Evolutionary conservation across 202 grass and related monocot species (phyloP).

Genomic region (Zizania palustris): DNA sequence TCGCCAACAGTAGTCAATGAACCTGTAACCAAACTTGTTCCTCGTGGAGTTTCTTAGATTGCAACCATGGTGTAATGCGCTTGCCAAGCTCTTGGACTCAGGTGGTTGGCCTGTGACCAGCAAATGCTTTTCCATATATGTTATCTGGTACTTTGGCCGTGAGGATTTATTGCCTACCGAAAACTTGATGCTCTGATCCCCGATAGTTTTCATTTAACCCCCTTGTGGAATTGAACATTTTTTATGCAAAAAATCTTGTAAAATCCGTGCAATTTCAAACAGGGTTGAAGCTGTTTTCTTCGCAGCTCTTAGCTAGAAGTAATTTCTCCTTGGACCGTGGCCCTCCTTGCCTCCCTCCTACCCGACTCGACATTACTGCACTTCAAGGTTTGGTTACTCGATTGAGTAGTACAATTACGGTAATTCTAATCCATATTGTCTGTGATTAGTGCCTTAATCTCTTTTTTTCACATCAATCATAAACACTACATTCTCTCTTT

Average conservation of each 20-base stretch:
- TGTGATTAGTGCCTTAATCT: too few species aligned
- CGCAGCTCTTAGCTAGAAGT: neutral
- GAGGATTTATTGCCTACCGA: neutral
- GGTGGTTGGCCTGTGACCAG: neutral
- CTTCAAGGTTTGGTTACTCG: too few species aligned
- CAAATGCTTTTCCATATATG: neutral
- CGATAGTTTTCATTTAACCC: neutral
- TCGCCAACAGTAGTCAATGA: neutral
- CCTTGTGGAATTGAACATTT: neutral
- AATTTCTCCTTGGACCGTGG: neutral
- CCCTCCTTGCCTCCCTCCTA: neutral
- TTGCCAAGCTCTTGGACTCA: conserved; percentile 29
- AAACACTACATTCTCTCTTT: too few species aligned
- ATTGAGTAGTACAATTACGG: too few species aligned
- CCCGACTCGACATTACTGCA: too few species aligned
- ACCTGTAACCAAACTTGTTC: conserved; percentile 19
- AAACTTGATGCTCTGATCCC: neutral
- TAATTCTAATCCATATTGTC: too few species aligned
- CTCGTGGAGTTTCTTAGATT: neutral
- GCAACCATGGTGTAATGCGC: conserved; percentile 13
- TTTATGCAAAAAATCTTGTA: neutral
- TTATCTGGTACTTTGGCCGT: neutral
- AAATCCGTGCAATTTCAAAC: too few species aligned
- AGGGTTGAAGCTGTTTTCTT: too few species aligned
- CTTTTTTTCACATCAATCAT: too few species aligned